Percentiles rank a stretch among this genome's conserved stretches.
Conservation (phyloP, 2,329 filamentous ascomycete genomes). For the Sporothrix protearum region DNA sequence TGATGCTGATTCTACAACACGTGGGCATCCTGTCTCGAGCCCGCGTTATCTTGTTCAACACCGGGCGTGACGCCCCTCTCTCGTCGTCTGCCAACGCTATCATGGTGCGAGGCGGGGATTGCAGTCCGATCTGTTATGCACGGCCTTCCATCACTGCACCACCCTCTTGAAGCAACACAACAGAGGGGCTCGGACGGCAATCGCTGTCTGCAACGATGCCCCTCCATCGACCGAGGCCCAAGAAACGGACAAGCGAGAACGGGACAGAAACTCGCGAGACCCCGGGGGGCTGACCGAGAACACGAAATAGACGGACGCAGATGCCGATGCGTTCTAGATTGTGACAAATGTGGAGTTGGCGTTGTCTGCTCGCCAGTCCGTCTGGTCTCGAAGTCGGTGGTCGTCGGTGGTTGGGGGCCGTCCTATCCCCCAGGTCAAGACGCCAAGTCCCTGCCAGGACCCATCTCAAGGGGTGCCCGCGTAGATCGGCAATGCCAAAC, state of each 20-base stretch:
- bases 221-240: neutral
- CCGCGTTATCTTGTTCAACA: neutral
- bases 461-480: neutral
- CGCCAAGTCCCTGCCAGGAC: neutral
- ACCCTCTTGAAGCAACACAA: neutral
- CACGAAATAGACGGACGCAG: neutral
- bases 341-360: neutral
- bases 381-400: neutral
- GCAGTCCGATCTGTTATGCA: neutral
- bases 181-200: neutral
- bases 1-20: neutral
- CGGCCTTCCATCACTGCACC: neutral
- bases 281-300: slow-evolving; percentile 7
- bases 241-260: neutral
- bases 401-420: neutral
- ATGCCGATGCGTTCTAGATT: neutral
- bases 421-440: neutral
- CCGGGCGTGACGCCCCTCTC: neutral
- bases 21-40: neutral
- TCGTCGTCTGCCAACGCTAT: neutral
- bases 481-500: neutral
- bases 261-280: neutral
- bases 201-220: neutral
- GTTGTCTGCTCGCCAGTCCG: neutral
- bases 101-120: neutral